A percentile compares a stretch with the other conserved stretches of the same genome.
Evolutionary conservation across 148 eudicot species (phyloP).

Genomic region (Arbutus unedo): DNA sequence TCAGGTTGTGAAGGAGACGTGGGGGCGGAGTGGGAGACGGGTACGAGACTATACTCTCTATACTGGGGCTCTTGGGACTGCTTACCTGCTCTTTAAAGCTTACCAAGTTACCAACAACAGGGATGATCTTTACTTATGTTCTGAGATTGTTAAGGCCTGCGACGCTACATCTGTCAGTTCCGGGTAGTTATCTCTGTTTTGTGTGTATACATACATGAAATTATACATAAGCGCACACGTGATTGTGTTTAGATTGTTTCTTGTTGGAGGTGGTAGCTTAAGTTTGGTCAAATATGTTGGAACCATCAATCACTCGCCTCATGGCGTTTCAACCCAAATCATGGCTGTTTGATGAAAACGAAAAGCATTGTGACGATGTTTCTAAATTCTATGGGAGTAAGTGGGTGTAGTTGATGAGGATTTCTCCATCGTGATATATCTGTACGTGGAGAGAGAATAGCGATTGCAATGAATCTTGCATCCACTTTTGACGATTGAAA

Average conservation of each 20-base stretch:
- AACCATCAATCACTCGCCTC: too few relatives aligned
- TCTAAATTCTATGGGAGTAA: too few relatives aligned
- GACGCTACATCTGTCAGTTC: conserved; percentile 53
- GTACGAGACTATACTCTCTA: conserved; percentile 65
- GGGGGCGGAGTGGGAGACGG: conserved; percentile 45
- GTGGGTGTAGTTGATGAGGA: too few relatives aligned
- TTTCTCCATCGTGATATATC: too few relatives aligned
- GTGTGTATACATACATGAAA: neutral
- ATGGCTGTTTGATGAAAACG: too few relatives aligned
- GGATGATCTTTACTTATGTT: conserved; percentile 49
- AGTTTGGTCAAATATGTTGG: neutral
- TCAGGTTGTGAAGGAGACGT: conserved; percentile 79
- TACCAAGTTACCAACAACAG: conserved; percentile 53
- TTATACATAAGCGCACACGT: neutral
- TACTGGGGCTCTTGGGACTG: conserved; percentile 85
- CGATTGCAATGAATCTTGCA: too few relatives aligned
- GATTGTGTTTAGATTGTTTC: neutral
- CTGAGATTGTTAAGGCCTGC: conserved; percentile 70
- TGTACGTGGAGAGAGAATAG: too few relatives aligned
- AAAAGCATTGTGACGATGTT: too few relatives aligned
- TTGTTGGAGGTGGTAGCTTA: neutral
- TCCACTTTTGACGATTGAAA: too few relatives aligned
- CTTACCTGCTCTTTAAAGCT: conserved; percentile 65
- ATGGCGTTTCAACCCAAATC: too few relatives aligned
- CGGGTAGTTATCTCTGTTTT: conserved; percentile 34